Evolutionary conservation across 2,329 filamentous ascomycete species (phyloP).

Genomic region (Claviceps sp.): DNA sequence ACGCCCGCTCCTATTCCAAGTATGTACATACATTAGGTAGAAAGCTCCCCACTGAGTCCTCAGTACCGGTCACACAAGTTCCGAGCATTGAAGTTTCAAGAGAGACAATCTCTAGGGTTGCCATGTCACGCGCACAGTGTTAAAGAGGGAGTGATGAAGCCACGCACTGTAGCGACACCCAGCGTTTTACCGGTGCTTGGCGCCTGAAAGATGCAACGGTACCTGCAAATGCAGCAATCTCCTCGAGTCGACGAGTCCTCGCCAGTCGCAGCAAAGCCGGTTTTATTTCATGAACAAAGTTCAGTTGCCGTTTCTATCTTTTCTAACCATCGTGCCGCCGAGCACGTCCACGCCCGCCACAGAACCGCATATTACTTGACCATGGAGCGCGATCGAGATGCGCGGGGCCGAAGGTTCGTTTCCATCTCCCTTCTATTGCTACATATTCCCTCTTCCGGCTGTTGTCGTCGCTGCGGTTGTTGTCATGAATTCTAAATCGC

Average conservation of each 20-base stretch:
- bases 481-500: constrained; percentile 6
- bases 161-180: neutral
- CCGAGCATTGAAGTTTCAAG: no score
- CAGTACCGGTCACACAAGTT: no score
- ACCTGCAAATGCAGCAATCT: neutral
- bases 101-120: no score
- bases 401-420: constrained; percentile 19
- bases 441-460: neutral
- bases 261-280: neutral
- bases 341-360: neutral
- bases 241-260: no score
- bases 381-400: constrained; percentile 26
- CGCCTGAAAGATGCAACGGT: neutral
- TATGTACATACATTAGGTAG: no score
- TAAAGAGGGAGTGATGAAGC: no score
- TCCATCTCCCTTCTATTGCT: neutral
- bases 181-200: neutral
- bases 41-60: no score
- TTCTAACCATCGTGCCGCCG: neutral
- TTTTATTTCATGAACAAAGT: neutral
- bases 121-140: no score
- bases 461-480: neutral
- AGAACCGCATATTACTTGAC: neutral
- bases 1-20: no score
- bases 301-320: neutral